Evolutionary conservation across 352 stramenopile genomes (phyloP).

Genomic region (Globisporangium mamillatum): DNA sequence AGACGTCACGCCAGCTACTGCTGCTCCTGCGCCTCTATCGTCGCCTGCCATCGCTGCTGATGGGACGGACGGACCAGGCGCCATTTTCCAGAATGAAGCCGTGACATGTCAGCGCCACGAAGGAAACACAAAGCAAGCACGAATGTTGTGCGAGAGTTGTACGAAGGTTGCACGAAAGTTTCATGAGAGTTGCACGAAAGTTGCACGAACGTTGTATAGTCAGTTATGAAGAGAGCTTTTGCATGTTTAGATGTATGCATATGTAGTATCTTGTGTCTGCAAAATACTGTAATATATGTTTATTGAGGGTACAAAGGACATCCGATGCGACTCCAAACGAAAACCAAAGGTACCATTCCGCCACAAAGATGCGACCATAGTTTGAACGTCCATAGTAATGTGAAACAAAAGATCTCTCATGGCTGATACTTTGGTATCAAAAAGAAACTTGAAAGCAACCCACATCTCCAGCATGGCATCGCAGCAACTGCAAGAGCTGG

Average conservation of each 20-base stretch:
- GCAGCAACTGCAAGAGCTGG: constrained; percentile 24
- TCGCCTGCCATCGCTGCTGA: neutral
- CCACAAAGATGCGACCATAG: neutral
- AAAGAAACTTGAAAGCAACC: neutral
- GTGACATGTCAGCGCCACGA: too few relatives aligned
- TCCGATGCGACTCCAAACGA: neutral
- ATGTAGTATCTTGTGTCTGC: too few relatives aligned
- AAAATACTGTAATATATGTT: too few relatives aligned
- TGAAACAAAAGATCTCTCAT: neutral
- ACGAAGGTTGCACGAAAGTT: too few relatives aligned
- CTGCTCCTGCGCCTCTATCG: neutral
- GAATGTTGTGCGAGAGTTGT: too few relatives aligned
- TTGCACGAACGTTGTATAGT: too few relatives aligned
- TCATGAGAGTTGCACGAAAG: too few relatives aligned
- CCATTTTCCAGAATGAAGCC: neutral
- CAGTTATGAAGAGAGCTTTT: too few relatives aligned
- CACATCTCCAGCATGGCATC: neutral
- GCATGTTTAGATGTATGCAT: too few relatives aligned
- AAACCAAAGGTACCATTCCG: neutral
- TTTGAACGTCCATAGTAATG: neutral
- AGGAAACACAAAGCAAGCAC: too few relatives aligned
- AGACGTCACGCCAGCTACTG: neutral
- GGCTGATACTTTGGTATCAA: neutral
- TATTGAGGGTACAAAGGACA: neutral
- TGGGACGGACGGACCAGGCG: neutral